Conservation (phyloP, 495 filamentous ascomycete genomes). For the Aspergillus heteromorphus region DNA sequence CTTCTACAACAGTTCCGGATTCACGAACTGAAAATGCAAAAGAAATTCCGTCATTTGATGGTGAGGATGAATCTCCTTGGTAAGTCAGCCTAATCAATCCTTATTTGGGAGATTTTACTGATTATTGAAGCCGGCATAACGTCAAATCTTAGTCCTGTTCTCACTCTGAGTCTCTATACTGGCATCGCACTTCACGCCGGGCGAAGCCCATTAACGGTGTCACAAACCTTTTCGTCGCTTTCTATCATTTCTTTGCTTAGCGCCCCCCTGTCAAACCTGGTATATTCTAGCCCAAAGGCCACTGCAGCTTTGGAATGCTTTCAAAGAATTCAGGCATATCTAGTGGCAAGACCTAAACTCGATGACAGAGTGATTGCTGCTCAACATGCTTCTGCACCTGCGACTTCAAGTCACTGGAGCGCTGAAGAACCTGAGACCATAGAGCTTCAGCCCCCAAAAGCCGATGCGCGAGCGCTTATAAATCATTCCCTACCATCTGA, state of each 20-base stretch:
- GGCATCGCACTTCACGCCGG: neutral
- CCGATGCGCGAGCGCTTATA: neutral
- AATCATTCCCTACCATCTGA: neutral
- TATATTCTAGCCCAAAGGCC: neutral
- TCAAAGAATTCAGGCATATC: neutral
- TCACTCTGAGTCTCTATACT: neutral
- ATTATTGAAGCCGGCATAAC: neutral
- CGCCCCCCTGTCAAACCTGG: neutral
- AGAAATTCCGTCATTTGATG: neutral
- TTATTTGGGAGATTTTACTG: no score
- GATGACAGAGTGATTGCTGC: neutral
- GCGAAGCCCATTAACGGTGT: neutral
- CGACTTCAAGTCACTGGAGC: neutral
- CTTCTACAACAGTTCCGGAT: constrained; percentile 22
- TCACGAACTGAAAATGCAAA: neutral
- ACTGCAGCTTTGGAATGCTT: neutral
- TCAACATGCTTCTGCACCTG: no score
- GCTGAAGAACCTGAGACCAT: neutral
- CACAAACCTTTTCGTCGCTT: neutral
- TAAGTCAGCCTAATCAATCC: neutral
- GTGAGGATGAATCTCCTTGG: constrained; percentile 1
- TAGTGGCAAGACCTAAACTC: neutral
- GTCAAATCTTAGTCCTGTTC: neutral
- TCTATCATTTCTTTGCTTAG: neutral
- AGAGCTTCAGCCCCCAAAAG: neutral